Conservation (phyloP, 192 early-diverging fungal species). For the Backusella luteola region DNA sequence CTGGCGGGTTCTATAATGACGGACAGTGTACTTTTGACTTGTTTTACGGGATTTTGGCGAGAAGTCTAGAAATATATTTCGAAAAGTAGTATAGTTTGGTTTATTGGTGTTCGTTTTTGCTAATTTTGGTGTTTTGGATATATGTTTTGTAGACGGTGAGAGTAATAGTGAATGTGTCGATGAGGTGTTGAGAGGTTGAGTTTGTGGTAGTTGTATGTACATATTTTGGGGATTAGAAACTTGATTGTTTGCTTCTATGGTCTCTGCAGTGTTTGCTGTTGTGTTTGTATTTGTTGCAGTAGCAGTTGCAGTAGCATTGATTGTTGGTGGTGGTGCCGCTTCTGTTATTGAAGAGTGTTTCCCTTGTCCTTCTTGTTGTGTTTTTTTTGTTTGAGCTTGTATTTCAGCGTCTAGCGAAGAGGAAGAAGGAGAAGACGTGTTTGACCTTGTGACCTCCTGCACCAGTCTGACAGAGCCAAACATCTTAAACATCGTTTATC, state of each 20-base stretch:
- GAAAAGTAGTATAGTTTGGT: not conserved
- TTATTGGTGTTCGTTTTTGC: not conserved
- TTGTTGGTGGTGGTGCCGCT: not conserved
- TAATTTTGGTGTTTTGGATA: not conserved
- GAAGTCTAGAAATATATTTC: constrained; percentile 3
- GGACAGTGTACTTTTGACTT: constrained; percentile 13
- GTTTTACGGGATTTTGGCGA: constrained; percentile 3
- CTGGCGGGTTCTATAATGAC: constrained; percentile 13
- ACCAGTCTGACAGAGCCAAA: constrained; percentile 36
- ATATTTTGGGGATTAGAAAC: not conserved
- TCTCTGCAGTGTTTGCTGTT: not conserved
- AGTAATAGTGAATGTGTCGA: not conserved
- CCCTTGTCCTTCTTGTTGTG: not conserved
- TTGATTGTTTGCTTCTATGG: not conserved
- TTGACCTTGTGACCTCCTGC: constrained; percentile 35
- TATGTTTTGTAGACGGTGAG: not conserved
- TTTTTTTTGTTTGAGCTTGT: not conserved
- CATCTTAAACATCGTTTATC: constrained; percentile 27
- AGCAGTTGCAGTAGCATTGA: not conserved
- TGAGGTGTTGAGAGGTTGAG: not conserved
- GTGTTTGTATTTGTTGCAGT: not conserved
- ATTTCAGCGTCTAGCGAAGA: not conserved
- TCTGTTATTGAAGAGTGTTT: not conserved
- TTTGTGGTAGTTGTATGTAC: not conserved
- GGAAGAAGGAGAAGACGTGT: not conserved